A percentile compares a stretch with the other conserved stretches of the same genome.
Evolutionary conservation across 305 asterid genomes (phyloP).

Genomic region (Plantago lanceolata): DNA sequence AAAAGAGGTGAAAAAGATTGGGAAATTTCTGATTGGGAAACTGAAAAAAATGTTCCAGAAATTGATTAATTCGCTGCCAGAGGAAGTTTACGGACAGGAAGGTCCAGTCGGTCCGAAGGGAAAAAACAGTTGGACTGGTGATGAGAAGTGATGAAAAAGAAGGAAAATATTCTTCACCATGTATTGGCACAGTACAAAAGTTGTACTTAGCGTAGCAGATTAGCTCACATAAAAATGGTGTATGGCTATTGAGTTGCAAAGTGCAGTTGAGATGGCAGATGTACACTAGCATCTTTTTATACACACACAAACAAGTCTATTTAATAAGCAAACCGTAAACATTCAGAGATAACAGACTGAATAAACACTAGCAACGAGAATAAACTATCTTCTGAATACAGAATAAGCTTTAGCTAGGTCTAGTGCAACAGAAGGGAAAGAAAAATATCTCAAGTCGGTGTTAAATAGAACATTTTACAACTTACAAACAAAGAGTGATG

Average conservation of each 20-base stretch:
- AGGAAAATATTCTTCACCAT: not conserved
- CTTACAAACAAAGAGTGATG: constrained; percentile 9
- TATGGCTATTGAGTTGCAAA: no score
- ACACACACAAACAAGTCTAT: no score
- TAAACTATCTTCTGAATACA: not conserved
- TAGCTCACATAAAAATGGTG: no score
- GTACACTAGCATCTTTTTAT: no score
- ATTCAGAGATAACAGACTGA: not conserved
- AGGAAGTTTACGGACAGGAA: constrained; percentile 54
- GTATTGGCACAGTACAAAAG: no score
- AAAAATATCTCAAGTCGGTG: not conserved
- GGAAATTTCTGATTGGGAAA: constrained; percentile 30
- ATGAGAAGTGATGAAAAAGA: constrained; percentile 36
- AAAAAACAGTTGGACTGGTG: constrained; percentile 58
- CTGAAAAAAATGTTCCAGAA: constrained; percentile 33
- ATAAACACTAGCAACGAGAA: constrained; percentile 1
- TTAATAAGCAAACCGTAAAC: no score
- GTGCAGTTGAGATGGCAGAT: no score
- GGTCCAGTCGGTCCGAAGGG: constrained; percentile 85
- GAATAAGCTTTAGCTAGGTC: not conserved
- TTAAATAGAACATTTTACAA: constrained; percentile 3
- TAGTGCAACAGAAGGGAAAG: not conserved
- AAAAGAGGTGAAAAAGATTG: constrained; percentile 39
- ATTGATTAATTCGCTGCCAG: constrained; percentile 42
- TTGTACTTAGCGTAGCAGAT: no score